These are phyloP conservation scores for Tuber magnatum DNA, from an alignment of 495 filamentous ascomycete species.

Conservation along the genomic window DNA sequence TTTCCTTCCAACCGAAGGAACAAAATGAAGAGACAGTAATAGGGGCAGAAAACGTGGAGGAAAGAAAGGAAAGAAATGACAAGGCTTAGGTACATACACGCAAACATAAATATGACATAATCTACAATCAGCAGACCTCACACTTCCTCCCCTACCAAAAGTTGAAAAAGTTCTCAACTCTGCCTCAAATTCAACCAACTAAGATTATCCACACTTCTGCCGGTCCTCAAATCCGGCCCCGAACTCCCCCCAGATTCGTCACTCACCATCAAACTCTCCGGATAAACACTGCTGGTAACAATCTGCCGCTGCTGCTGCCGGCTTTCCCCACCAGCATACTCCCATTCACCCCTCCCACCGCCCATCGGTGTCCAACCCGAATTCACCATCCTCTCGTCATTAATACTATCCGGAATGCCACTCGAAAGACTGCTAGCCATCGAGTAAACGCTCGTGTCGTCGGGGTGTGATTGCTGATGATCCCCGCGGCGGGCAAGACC, in stretches of 20 bases:
- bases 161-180: constrained; percentile 7
- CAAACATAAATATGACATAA: neutral
- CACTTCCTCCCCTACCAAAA: neutral
- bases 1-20: constrained; percentile 8
- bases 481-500: constrained; percentile 8
- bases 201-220: constrained; percentile 30
- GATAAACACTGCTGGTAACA: constrained; percentile 37
- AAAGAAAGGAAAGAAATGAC: constrained; percentile 22
- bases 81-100: constrained; percentile 6
- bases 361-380: constrained; percentile 29
- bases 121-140: neutral
- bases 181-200: constrained; percentile 37
- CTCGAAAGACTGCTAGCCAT: constrained; percentile 32
- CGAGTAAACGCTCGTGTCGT: constrained; percentile 20
- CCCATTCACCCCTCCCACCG: constrained; percentile 10
- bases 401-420: constrained; percentile 33
- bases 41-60: constrained; percentile 1
- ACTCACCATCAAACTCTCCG: constrained; percentile 19
- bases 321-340: neutral
- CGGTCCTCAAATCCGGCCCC: constrained; percentile 13
- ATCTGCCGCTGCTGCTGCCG: constrained; percentile 12
- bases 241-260: constrained; percentile 14
- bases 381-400: constrained; percentile 10
- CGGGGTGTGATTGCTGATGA: neutral
- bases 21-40: neutral